These are phyloP conservation scores for Kodamaea kaohsiungensis DNA, from an alignment of 805 yeast species.

Conservation along the genomic window DNA sequence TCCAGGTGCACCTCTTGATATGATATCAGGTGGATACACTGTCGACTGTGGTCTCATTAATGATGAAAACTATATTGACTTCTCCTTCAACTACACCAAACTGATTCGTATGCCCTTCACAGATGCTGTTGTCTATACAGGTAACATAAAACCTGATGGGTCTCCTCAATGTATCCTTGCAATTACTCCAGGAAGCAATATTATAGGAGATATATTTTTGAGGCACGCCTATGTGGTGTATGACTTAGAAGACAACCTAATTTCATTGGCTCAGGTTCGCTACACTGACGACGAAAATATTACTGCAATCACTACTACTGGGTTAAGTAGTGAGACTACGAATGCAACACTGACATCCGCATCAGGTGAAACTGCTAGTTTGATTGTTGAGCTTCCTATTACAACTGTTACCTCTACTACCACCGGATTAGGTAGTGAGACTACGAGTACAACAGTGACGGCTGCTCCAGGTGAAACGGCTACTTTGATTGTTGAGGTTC, in stretches of 20 bases:
- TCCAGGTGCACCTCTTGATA: constrained; percentile 5
- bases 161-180: not conserved
- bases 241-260: constrained; percentile 47
- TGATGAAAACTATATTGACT: constrained; percentile 11
- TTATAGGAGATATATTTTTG: constrained; percentile 56
- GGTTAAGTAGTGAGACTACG: constrained; percentile 6
- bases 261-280: constrained; percentile 50
- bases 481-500: not conserved
- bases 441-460: too few species aligned
- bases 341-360: constrained; percentile 2
- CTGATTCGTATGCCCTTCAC: constrained; percentile 16
- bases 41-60: constrained; percentile 16
- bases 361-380: constrained; percentile 13
- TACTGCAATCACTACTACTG: not conserved
- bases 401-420: constrained; percentile 4
- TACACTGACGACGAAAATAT: constrained; percentile 18
- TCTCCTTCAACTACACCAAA: constrained; percentile 11
- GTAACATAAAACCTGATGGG: constrained; percentile 6
- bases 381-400: constrained; percentile 15
- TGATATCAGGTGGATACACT: constrained; percentile 10
- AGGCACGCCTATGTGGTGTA: constrained; percentile 55
- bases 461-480: too few species aligned
- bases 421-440: constrained; percentile 12
- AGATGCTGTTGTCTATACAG: constrained; percentile 13
- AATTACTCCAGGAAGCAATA: constrained; percentile 1